Evolutionary conservation across 371 early-diverging fungal species (phyloP), one percentile per base, ranked within the genome.

Genomic region (Cokeromyces recurvatus): DNA sequence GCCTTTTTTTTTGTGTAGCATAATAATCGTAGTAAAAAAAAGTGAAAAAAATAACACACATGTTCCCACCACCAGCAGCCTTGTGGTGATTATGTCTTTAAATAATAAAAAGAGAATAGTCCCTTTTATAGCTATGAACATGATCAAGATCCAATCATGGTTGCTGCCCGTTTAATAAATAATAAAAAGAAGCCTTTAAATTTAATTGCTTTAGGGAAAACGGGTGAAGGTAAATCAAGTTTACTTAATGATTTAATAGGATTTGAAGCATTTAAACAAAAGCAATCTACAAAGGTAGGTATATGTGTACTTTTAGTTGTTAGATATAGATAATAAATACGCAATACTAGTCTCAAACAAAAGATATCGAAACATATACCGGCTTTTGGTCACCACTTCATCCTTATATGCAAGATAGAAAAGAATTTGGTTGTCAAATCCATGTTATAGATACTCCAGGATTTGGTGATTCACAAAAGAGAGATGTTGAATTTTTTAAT

Each of bases 161-260:
- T 65, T 24, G 65, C 65, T 17, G 61, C 65, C 6, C 43, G 42
- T 34, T 35, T 24, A 25, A 36, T 34, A 20, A 15, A 23, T 14
- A 3, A 27, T 8, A 43, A 32, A 24, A 29, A 29, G 11, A 11
- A 29, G 11, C 48, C 38, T 14, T 12, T 51, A 16, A 53, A 51
- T 38, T 38, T 71, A 12, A 61, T 73, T 32, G 68, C 59, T 1
- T 51, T 74, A 1, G 74, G 74, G 3, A 69, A 59, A 53, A 70
- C 74, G 37, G 74, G 74, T 9, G 68, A 69, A 43, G 74, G 74
- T 23, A 74, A 74, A 51, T 67, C 68, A 19, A 74, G 68, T 27
- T 46, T 74, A 23, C 31, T 74, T 20, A 74, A 74, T 47, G 70
- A 67, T 46, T 55, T 74, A 22, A 38, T 67, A 1, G 74, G 70